Conservation (phyloP, 1,284 basidiomycete genomes). For the Earliella scabrosa region DNA sequence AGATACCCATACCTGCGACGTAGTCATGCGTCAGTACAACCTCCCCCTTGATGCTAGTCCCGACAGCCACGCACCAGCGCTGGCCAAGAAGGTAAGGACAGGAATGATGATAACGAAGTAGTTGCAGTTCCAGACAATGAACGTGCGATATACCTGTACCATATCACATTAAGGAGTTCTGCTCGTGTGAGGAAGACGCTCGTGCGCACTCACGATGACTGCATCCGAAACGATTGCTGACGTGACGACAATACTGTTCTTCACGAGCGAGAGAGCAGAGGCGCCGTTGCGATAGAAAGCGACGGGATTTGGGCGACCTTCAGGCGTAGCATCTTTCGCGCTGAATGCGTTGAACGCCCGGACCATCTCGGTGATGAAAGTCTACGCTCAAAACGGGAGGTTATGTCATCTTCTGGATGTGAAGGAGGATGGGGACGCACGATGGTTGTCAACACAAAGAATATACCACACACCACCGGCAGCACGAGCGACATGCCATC, state of each 20-base stretch:
- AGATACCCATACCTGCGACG: conserved; percentile 3
- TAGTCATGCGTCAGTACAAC: not conserved
- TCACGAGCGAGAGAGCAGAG: not conserved
- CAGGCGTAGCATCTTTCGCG: not conserved
- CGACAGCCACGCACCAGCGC: not conserved
- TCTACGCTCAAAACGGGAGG: not conserved
- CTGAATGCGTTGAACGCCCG: conserved; percentile 1
- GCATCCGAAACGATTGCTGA: conserved; percentile 4
- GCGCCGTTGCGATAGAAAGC: not conserved
- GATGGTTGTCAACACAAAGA: not conserved
- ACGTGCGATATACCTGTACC: conserved; percentile 12
- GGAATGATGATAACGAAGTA: not conserved
- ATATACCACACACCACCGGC: not conserved
- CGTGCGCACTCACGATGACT: conserved; percentile 3
- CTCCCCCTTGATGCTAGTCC: not conserved
- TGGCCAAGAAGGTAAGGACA: not conserved
- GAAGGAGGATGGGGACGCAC: conserved; percentile 1
- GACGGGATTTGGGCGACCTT: not conserved
- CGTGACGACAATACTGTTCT: conserved; percentile 1
- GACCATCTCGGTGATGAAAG: not conserved
- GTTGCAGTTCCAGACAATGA: conserved; percentile 7
- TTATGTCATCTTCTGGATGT: too few species aligned
- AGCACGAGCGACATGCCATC: conserved; percentile 6
- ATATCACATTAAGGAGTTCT: not conserved
- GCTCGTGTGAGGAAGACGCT: not conserved